A percentile compares a stretch with the other conserved stretches of the same genome.
phyloP scores from a whole-genome alignment of 2,329 filamentous ascomycete species.

The Akanthomyces lecanii region DNA sequence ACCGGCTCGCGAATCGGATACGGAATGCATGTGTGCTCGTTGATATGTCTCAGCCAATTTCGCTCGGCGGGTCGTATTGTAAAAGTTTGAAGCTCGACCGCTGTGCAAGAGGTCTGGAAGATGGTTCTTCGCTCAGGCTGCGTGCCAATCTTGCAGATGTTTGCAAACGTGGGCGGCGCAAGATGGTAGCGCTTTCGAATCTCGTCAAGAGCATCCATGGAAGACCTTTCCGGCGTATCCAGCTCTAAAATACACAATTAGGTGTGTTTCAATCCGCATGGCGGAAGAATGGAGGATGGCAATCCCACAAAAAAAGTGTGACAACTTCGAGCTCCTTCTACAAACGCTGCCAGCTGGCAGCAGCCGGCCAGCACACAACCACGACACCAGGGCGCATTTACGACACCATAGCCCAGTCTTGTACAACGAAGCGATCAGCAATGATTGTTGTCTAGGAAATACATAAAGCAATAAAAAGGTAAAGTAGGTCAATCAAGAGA shows the following conservation, averaged over 20 bases:
- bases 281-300: neutral
- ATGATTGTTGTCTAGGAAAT: neutral
- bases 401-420: neutral
- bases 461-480: neutral
- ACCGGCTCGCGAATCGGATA: conserved; percentile 39
- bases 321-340: neutral
- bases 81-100: conserved; percentile 36
- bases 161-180: conserved; percentile 29
- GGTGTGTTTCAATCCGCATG: neutral
- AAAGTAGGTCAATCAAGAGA: neutral
- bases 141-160: conserved; percentile 25
- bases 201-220: conserved; percentile 20
- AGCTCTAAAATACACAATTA: neutral
- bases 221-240: neutral
- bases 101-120: conserved; percentile 35
- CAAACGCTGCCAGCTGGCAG: conserved; percentile 10
- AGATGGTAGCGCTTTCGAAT: conserved; percentile 34
- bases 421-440: neutral
- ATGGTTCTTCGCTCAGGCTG: conserved; percentile 30
- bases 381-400: neutral
- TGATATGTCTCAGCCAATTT: conserved; percentile 35
- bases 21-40: conserved; percentile 35
- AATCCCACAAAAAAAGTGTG: neutral
- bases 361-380: neutral
- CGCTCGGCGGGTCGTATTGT: conserved; percentile 33